Evolutionary conservation across 2,329 filamentous ascomycete species (phyloP).

Genomic region (Talaromyces sp.): DNA sequence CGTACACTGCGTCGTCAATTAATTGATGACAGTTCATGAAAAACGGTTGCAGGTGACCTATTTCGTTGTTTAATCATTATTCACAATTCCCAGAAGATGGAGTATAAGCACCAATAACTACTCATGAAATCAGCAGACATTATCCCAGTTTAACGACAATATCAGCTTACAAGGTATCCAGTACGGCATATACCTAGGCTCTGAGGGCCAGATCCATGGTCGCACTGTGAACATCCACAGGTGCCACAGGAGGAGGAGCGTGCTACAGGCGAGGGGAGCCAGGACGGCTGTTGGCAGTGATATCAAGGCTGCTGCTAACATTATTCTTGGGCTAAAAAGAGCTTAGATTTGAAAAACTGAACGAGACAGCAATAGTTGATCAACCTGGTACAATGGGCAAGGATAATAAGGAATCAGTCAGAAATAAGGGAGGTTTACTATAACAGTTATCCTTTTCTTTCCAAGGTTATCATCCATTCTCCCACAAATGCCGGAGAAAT

Average conservation of each 20-base stretch:
- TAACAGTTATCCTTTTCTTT: too few species aligned
- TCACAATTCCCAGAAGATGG: not conserved
- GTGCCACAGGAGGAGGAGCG: not conserved
- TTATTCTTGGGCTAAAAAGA: too few species aligned
- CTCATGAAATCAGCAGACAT: not conserved
- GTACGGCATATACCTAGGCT: not conserved
- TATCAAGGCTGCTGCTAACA: not conserved
- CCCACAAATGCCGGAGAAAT: too few species aligned
- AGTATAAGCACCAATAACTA: not conserved
- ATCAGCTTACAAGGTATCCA: slow-evolving; percentile 1
- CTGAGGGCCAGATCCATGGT: not conserved
- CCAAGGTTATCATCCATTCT: too few species aligned
- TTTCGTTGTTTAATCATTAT: not conserved
- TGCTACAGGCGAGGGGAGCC: not conserved
- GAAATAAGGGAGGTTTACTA: too few species aligned
- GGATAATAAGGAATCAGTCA: too few species aligned
- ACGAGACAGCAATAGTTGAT: too few species aligned
- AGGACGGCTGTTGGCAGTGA: not conserved
- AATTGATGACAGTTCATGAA: slow-evolving; percentile 1
- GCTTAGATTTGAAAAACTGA: too few species aligned
- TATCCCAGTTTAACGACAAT: not conserved
- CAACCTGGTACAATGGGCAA: too few species aligned
- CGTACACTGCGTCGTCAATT: not conserved
- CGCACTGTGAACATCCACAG: slow-evolving; percentile 1
- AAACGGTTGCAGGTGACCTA: slow-evolving; percentile 1